phyloP scores from a whole-genome alignment of 140 eudicot species.

The Stevia rebaudiana region DNA sequence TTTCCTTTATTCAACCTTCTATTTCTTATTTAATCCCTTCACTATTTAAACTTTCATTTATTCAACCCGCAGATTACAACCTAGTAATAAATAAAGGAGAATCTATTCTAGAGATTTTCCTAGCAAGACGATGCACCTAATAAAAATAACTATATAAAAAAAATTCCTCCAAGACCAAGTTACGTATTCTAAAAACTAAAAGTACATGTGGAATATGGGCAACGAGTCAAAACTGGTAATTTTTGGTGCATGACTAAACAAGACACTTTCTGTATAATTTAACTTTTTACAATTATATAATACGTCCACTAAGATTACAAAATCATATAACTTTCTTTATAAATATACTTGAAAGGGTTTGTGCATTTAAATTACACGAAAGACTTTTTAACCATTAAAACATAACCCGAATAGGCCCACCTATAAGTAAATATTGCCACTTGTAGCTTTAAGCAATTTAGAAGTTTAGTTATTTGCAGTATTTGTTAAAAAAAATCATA shows the following conservation, averaged over 20 bases:
- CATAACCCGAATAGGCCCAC: not conserved
- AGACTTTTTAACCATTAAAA: not conserved
- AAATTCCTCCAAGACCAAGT: not conserved
- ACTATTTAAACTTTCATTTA: too few relatives aligned
- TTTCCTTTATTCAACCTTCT: too few relatives aligned
- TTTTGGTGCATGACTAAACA: not conserved
- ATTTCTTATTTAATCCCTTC: too few relatives aligned
- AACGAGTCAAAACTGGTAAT: not conserved
- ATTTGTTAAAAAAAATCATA: not conserved
- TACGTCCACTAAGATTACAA: not conserved
- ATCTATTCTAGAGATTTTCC: not conserved
- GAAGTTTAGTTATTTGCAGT: not conserved
- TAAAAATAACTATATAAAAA: not conserved
- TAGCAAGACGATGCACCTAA: not conserved
- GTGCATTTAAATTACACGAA: not conserved
- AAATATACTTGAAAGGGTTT: not conserved
- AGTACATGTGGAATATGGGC: not conserved
- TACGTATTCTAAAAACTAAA: not conserved
- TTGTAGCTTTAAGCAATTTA: not conserved
- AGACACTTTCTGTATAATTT: not conserved
- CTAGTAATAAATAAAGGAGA: not conserved
- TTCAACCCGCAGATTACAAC: too few relatives aligned
- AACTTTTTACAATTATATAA: not conserved
- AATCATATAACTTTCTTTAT: not conserved
- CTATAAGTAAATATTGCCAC: not conserved